A percentile compares a stretch with the other conserved stretches of the same genome.
Evolutionary conservation across 225 moss, liverwort and hornwort genomes (phyloP).

Genomic region (Marchantia paleacea): DNA sequence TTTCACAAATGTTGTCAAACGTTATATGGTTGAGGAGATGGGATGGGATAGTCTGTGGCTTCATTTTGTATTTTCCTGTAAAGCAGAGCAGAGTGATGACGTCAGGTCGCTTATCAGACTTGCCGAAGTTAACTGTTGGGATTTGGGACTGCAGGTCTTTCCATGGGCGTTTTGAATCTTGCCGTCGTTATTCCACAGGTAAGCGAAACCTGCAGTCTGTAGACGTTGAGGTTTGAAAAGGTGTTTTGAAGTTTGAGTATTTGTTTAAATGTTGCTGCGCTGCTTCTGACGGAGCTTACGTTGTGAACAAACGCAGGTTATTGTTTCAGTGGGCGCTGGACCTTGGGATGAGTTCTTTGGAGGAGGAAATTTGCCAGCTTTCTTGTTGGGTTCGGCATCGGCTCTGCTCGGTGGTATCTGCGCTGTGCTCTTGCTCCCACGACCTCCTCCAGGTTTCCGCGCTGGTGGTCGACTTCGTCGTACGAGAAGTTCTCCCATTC

Average conservation of each 20-base stretch:
- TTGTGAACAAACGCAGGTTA: conserved; percentile 22
- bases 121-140: background rate
- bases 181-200: conserved; percentile 73
- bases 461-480: conserved; percentile 54
- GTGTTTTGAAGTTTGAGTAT: too few relatives aligned
- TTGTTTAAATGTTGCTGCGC: too few relatives aligned
- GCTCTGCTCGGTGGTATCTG: conserved; percentile 60
- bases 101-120: too few relatives aligned
- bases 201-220: background rate
- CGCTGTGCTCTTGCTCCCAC: conserved; percentile 66
- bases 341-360: conserved; percentile 82
- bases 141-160: conserved; percentile 38
- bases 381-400: conserved; percentile 57
- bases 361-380: conserved; percentile 86
- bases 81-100: too few relatives aligned
- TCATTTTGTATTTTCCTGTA: too few relatives aligned
- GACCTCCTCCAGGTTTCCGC: conserved; percentile 63
- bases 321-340: conserved; percentile 73
- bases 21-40: too few relatives aligned
- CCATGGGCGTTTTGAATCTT: conserved; percentile 81
- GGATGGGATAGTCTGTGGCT: too few relatives aligned
- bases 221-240: too few relatives aligned
- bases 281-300: background rate
- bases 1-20: too few relatives aligned
- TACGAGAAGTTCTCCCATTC: conserved; percentile 81